phyloP scores from a whole-genome alignment of 495 filamentous ascomycete genomes.

The Aspergillus conjunctus region DNA sequence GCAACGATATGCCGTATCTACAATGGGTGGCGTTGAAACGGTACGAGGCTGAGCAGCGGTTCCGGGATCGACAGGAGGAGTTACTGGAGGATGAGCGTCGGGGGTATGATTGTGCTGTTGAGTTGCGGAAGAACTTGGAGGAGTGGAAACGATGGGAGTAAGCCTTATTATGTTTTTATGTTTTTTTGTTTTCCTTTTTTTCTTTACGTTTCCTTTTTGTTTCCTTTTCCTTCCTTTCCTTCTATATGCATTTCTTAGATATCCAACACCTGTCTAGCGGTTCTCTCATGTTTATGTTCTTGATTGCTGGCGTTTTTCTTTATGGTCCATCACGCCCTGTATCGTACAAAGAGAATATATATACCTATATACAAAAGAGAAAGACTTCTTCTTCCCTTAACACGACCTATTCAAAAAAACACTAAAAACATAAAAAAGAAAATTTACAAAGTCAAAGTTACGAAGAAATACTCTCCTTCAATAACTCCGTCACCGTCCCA shows the following conservation, averaged over 20 bases:
- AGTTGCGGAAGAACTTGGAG: constrained; percentile 48
- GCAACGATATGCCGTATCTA: constrained; percentile 58
- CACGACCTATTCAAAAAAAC: background rate
- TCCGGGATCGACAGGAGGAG: constrained; percentile 47
- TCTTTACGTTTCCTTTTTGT: background rate
- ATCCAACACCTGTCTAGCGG: background rate
- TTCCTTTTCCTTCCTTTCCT: constrained; percentile 1
- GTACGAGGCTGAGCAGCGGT: constrained; percentile 48
- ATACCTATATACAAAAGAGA: constrained; percentile 10
- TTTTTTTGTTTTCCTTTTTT: constrained; percentile 12
- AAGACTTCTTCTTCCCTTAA: background rate
- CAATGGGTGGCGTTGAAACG: constrained; percentile 38
- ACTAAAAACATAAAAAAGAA: background rate
- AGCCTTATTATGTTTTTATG: constrained; percentile 8
- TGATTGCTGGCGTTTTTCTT: constrained; percentile 1
- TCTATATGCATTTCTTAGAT: background rate
- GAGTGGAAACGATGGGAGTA: constrained; percentile 61
- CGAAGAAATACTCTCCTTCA: constrained; percentile 33
- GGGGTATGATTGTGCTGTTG: constrained; percentile 50
- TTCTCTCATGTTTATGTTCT: background rate
- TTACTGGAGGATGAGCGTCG: constrained; percentile 43
- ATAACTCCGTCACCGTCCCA: constrained; percentile 65
- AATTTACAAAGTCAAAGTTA: too few species aligned
- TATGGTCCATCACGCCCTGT: background rate
- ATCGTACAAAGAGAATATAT: background rate